Base-by-base conservation (phyloP, 2,329 filamentous ascomycete genomes). In the Aspergillus floridensis region DNA sequence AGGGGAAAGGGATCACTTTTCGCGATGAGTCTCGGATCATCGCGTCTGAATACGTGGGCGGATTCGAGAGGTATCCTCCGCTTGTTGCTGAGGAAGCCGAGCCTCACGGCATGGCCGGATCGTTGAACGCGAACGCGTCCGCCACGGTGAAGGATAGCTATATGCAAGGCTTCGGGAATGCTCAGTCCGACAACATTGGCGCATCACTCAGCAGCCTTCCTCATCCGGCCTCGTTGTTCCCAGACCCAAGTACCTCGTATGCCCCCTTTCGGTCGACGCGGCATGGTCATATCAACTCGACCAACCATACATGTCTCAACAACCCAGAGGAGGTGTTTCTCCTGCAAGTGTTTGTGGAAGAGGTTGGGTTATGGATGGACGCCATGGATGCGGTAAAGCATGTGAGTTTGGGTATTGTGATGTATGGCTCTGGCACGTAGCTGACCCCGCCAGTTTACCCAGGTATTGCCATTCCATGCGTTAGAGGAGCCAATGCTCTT, bases 301-400 rank as follows among this genome's bases (percentile, higher is more conserved):
- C 76, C 58, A 79, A 79, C 31, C 79, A 85, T 41, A 84, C 90
- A 54, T 91, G 86, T 66, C 81, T 96, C 49, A 87, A 85, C 64
- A 86, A 85, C 3, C 84, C 87, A 10, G 90, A 96, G 59, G 92
- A 96, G 72, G 84, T 95, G 0, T 79, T 88, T n/a, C 92, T 92
- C 71, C 91, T 97, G 88, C 91, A 96, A 73, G 88, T 92, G 0
- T 98, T 96, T 72, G 88, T 96, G 6, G 90, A 96, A 69, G 90
- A 96, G 65, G 91, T 98, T 2, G 92, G 89, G 0, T 76, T 92
- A 3, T 97, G 93, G 92, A 96, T 98, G 91, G 93, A 97, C 75
- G 91, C 88, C 47, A 87, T 97, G 80, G 91, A 96, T 77, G 83
- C 86, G 35, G 83, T 88, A 65, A 93, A 93, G 77, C 90, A 96